These are phyloP conservation scores for Fusarium sp. DNA, from an alignment of 2,329 filamentous ascomycete species.

Conservation along the genomic window DNA sequence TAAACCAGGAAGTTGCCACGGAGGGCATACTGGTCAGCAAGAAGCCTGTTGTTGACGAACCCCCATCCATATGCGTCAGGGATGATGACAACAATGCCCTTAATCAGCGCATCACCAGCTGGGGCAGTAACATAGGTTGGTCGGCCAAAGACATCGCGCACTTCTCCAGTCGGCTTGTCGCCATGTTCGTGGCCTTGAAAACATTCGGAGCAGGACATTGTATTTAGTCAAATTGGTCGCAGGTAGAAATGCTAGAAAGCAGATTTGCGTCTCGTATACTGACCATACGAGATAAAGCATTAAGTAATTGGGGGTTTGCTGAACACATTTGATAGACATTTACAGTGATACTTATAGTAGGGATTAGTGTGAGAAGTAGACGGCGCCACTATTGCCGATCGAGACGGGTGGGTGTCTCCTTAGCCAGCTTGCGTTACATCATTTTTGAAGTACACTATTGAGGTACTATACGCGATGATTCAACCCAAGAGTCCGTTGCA, in stretches of 20 bases:
- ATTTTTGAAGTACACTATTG: no score
- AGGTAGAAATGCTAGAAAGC: neutral
- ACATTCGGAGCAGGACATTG: neutral
- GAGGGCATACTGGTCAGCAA: neutral
- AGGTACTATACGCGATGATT: no score
- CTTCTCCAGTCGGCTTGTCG: neutral
- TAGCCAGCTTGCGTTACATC: no score
- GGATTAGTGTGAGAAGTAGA: no score
- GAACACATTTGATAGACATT: no score
- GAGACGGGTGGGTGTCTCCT: no score
- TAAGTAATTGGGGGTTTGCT: no score
- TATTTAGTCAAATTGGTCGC: neutral
- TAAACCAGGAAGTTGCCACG: neutral
- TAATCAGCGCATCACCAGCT: neutral
- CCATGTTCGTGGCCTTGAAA: neutral
- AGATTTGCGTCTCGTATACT: no score
- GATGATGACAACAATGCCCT: neutral
- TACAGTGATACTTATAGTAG: no score
- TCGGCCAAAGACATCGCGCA: neutral
- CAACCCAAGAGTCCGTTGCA: no score
- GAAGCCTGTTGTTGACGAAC: neutral
- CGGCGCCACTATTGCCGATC: no score
- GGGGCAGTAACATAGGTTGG: neutral
- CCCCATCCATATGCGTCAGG: conserved; percentile 1
- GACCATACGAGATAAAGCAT: no score